Evolutionary conservation across 2,329 filamentous ascomycete genomes (phyloP).

Genomic region (Pestalotiopsis sp.): DNA sequence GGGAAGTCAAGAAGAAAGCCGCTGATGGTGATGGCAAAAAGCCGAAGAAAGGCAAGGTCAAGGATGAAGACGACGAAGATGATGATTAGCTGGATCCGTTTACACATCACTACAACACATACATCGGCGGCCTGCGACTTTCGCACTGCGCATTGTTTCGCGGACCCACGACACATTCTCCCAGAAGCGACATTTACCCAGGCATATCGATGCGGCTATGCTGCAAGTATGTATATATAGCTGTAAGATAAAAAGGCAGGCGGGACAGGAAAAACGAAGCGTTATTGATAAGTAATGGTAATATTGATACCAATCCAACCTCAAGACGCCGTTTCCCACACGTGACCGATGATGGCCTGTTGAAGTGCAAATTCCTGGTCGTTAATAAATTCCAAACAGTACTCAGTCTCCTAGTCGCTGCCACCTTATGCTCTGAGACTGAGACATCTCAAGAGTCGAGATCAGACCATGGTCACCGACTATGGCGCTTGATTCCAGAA

Average conservation of each 20-base stretch:
- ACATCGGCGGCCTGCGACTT: background rate
- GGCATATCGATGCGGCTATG: background rate
- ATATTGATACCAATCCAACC: background rate
- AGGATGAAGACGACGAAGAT: conserved; percentile 30
- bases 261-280: background rate
- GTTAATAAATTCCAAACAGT: too few species aligned
- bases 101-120: background rate
- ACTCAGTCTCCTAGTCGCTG: too few species aligned
- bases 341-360: background rate
- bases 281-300: background rate
- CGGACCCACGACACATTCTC: background rate
- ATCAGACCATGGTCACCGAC: too few species aligned
- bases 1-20: conserved; percentile 57
- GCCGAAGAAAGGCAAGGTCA: conserved; percentile 24
- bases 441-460: too few species aligned
- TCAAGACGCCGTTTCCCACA: background rate
- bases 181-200: background rate
- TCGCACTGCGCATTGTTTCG: background rate
- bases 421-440: too few species aligned
- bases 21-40: conserved; percentile 27
- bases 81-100: background rate
- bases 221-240: background rate
- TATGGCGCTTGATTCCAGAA: background rate
- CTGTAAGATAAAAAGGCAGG: background rate
- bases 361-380: background rate